These are phyloP conservation scores for Quercus variabilis DNA, from an alignment of 306 rosid species.

Conservation along the genomic window DNA sequence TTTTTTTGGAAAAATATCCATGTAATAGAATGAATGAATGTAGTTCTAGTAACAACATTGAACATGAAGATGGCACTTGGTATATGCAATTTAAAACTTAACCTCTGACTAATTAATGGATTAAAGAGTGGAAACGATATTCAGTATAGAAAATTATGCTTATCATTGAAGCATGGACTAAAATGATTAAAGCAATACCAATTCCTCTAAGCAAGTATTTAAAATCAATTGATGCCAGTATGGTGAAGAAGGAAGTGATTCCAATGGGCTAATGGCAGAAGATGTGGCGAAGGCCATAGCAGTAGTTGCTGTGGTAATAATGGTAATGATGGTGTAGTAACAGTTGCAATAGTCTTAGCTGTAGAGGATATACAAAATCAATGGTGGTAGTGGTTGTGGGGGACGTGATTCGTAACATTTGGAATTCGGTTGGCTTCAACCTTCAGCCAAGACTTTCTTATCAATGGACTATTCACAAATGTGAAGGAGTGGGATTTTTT, in stretches of 20 bases:
- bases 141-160: neutral
- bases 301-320: neutral
- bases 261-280: neutral
- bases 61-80: neutral
- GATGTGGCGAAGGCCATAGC: neutral
- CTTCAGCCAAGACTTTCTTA: too few species aligned
- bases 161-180: neutral
- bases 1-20: constrained; percentile 10
- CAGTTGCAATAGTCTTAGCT: neutral
- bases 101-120: neutral
- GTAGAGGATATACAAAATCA: too few species aligned
- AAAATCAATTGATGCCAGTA: neutral
- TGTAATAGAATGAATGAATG: constrained; percentile 8
- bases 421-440: too few species aligned
- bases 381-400: too few species aligned
- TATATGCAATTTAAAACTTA: constrained; percentile 6
- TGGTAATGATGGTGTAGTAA: neutral
- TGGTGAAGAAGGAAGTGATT: neutral
- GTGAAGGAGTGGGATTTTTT: too few species aligned
- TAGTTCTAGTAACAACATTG: neutral
- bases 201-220: neutral
- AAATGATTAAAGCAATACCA: neutral
- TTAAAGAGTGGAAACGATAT: neutral
- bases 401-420: too few species aligned
- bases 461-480: too few species aligned